A percentile compares a stretch with the other conserved stretches of the same genome.
phyloP scores from a whole-genome alignment of 139 green algal genomes.

The Volvox reticuliferus region DNA sequence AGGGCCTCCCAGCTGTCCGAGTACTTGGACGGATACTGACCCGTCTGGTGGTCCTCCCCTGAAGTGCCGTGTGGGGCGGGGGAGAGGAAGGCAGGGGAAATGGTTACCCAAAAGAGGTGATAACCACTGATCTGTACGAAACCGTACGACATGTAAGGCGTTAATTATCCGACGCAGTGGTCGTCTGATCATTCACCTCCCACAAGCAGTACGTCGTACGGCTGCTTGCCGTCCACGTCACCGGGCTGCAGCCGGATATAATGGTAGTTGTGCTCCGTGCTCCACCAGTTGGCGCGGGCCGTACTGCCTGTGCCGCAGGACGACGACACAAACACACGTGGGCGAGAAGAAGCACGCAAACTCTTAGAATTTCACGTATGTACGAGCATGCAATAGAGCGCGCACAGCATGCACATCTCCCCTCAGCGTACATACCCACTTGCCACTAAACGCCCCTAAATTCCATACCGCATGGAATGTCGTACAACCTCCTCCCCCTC shows the following conservation, averaged over 20 bases:
- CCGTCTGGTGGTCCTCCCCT: conserved; percentile 69
- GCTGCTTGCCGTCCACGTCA: conserved; percentile 35
- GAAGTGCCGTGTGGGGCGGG: not conserved
- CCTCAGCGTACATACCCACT: not conserved
- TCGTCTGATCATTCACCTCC: not conserved
- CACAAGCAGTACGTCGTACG: conserved; percentile 72
- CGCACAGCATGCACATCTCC: not conserved
- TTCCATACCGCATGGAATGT: not conserved
- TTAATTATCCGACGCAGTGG: not conserved
- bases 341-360: not conserved
- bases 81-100: not conserved
- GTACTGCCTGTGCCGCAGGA: conserved; percentile 20
- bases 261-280: conserved; percentile 74
- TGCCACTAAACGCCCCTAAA: not conserved
- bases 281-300: conserved; percentile 71
- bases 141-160: no score
- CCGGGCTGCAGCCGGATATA: conserved; percentile 71
- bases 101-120: not conserved
- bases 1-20: conserved; percentile 60
- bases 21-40: conserved; percentile 54
- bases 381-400: not conserved
- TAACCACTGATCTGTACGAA: no score
- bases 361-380: no score
- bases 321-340: not conserved
- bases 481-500: not conserved